A percentile compares a stretch with the other conserved stretches of the same genome.
Conservation (phyloP, 768 basidiomycete genomes). For the Podaxis rugospora region DNA sequence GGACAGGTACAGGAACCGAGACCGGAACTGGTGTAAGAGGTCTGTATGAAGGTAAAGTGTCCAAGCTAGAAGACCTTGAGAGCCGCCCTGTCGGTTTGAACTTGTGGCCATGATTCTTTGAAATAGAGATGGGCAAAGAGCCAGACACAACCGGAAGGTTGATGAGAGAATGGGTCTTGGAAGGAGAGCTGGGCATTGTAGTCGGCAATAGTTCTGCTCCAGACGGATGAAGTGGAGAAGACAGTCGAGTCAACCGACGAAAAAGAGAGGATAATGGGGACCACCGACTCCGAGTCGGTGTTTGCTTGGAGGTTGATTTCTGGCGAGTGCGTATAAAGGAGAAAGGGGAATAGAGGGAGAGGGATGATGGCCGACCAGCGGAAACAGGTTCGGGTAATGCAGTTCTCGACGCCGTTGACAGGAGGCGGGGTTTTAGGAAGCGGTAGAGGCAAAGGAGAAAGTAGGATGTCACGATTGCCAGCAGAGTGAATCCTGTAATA, state of each 20-base stretch:
- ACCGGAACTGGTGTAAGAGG: conserved; percentile 9
- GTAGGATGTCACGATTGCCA: conserved; percentile 7
- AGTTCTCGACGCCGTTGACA: not conserved
- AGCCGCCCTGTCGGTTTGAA: not conserved
- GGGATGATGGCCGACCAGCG: conserved; percentile 7
- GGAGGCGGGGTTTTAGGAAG: conserved; percentile 1
- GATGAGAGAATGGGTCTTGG: not conserved
- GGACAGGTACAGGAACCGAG: not conserved
- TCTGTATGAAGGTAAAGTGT: not conserved
- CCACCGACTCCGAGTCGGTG: conserved; percentile 8
- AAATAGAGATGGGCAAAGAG: not conserved
- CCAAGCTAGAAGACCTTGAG: conserved; percentile 8
- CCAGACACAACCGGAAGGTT: conserved; percentile 4
- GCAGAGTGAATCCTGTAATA: conserved; percentile 4
- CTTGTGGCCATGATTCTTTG: not conserved
- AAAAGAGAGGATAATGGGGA: not conserved
- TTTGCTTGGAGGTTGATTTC: not conserved
- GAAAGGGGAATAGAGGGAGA: conserved; percentile 5
- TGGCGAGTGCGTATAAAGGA: conserved; percentile 1
- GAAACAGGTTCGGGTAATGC: conserved; percentile 7
- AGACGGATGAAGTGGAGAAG: conserved; percentile 7
- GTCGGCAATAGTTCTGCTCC: conserved; percentile 5
- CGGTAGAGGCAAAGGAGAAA: conserved; percentile 3
- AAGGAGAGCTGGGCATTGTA: conserved; percentile 4
- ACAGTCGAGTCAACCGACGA: conserved; percentile 7